Conservation (phyloP, 2,329 filamentous ascomycete species). For the Ploettnerulaceae sp. region DNA sequence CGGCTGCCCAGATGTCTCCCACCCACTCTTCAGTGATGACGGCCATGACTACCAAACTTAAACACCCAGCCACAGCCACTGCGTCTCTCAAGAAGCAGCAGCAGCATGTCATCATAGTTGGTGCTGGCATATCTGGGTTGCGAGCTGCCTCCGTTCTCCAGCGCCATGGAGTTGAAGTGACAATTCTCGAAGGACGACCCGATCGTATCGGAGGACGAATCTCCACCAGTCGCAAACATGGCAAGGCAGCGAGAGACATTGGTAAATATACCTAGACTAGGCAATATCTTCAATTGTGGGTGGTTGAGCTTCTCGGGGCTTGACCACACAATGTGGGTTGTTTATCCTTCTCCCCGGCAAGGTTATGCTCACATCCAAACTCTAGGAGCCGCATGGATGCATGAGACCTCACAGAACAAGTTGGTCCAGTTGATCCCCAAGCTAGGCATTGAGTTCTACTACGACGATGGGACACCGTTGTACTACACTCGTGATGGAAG, state of each 20-base stretch:
- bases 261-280: conserved; percentile 36
- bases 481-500: conserved; percentile 40
- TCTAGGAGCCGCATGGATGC: conserved; percentile 42
- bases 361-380: conserved; percentile 24
- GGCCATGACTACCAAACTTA: conserved; percentile 18
- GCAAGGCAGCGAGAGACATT: conserved; percentile 36
- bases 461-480: conserved; percentile 40
- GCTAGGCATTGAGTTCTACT: conserved; percentile 41
- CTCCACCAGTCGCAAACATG: conserved; percentile 36
- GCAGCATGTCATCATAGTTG: conserved; percentile 46
- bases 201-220: conserved; percentile 49
- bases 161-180: conserved; percentile 47
- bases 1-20: conserved; percentile 14
- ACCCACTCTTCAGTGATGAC: conserved; percentile 8
- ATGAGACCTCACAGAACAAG: conserved; percentile 42
- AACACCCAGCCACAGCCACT: not conserved
- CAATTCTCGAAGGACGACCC: conserved; percentile 49
- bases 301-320: conserved; percentile 24
- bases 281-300: conserved; percentile 32
- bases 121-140: conserved; percentile 53
- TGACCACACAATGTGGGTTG: conserved; percentile 32
- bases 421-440: conserved; percentile 40
- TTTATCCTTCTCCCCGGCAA: conserved; percentile 27
- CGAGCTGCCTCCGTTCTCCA: conserved; percentile 52
- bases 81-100: conserved; percentile 29